phyloP scores from a whole-genome alignment of 495 filamentous ascomycete genomes.

The Aspergillus sclerotiicarbonarius region DNA sequence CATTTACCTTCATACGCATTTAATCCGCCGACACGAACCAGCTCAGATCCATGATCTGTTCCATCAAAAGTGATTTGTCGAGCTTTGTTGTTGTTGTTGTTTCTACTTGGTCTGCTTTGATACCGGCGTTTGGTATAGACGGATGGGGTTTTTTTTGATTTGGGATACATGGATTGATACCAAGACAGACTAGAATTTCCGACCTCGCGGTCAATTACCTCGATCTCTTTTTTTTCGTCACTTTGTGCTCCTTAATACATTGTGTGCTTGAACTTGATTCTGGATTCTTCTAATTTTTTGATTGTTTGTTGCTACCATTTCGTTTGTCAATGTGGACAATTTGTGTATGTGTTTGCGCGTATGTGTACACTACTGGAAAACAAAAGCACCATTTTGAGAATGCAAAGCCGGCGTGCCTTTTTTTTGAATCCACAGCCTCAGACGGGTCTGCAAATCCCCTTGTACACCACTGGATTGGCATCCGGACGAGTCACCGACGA shows the following conservation, averaged over 20 bases:
- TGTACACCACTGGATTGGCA: conserved; percentile 8
- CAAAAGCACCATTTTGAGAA: conserved; percentile 13
- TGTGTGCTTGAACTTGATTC: conserved; percentile 3
- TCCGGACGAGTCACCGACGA: conserved; percentile 8
- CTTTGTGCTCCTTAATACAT: conserved; percentile 15
- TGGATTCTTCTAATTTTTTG: neutral
- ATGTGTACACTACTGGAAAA: conserved; percentile 18
- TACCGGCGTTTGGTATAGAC: conserved; percentile 46
- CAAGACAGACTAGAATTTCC: conserved; percentile 41
- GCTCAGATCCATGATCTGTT: conserved; percentile 28
- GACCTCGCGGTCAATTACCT: conserved; percentile 45
- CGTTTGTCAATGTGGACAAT: conserved; percentile 18
- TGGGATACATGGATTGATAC: conserved; percentile 50
- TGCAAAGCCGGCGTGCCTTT: neutral
- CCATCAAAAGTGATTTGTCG: conserved; percentile 35
- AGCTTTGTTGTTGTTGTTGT: conserved; percentile 17
- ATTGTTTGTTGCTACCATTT: conserved; percentile 14
- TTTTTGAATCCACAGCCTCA: too few species aligned
- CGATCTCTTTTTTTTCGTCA: conserved; percentile 18
- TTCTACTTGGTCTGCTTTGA: conserved; percentile 20
- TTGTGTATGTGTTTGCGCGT: conserved; percentile 12
- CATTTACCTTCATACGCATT: conserved; percentile 17
- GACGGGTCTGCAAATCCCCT: too few species aligned
- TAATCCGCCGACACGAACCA: conserved; percentile 29
- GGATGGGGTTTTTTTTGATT: conserved; percentile 36